Base-by-base conservation (phyloP, 2,329 filamentous ascomycete species). In the Scytalidium sp. region DNA sequence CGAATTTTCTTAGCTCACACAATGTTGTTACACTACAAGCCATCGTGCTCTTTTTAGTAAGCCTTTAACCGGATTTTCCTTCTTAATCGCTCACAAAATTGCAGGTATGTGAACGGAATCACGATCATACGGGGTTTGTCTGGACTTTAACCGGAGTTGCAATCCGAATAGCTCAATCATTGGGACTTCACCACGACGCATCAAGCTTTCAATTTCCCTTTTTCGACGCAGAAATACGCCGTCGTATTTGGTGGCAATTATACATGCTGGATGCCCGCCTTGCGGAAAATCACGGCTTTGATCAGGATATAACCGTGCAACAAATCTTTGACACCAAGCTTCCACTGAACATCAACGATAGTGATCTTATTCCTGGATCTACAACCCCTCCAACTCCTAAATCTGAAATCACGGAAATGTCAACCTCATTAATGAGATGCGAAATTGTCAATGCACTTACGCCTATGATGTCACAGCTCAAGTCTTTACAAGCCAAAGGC, bases 211-310 rank as follows among this genome's bases (percentile, higher is more conserved):
- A 72, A 1, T 66, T 85, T 4, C 70, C 74, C 0, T 75, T 79
- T 0, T 83, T 80, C 49, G 81, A 85, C 47, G 74, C 75, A 1
- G 81, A 87, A 59, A 76, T 84, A 64, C 72, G 82, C 32, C 72
- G 83, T 20, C 72, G 83, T 2, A 60, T 85, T 0, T 86, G 82
- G 78, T 84, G 79, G 74, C 70, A 76, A n/a, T 70, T 86, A 10
- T 67, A 81, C 40, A 68, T 77, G 3, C 67, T 85, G 1, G 83
- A 87, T 56, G 64, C 78, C 3, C 73, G 78, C 10, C 72, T 75
- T 0, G 73, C 78, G 2, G 80, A 83, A 52, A 75, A 81, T 50
- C 67, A 76, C 3, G 79, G 78, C 11, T 29, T 42, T 17, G 41
- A 44, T 7, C 53, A 56, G 17, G 80, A 79, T 52, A 66, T 81